phyloP scores from a whole-genome alignment of 371 early-diverging fungal genomes.

The Syncephalis plumigaleata region DNA sequence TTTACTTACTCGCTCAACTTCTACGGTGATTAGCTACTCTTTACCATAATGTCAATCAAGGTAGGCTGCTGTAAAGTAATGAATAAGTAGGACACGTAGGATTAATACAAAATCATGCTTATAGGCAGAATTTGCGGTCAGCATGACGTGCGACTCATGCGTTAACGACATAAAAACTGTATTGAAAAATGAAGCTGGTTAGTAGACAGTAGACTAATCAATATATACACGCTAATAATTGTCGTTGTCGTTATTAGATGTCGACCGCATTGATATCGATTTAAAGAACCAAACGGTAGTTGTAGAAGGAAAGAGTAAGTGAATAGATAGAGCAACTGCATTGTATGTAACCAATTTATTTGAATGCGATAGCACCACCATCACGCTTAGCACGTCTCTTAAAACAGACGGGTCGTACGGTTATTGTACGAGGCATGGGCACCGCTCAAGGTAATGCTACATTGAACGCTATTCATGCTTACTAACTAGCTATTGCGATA shows the following conservation, averaged over 20 bases:
- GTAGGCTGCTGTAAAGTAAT: too few species aligned
- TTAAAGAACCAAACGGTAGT: slow-evolving; percentile 35
- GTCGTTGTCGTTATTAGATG: slow-evolving; percentile 11
- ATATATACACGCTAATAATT: not conserved
- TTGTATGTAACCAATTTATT: not conserved
- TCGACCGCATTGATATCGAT: slow-evolving; percentile 32
- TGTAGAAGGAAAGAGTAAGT: slow-evolving; percentile 39
- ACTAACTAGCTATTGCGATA: not conserved
- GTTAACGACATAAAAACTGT: slow-evolving; percentile 40
- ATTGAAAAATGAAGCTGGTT: slow-evolving; percentile 30
- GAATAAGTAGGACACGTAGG: too few species aligned
- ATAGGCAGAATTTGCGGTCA: slow-evolving; percentile 65
- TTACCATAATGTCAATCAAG: too few species aligned
- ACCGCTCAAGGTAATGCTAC: slow-evolving; percentile 27
- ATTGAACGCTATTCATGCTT: too few species aligned
- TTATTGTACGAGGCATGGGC: slow-evolving; percentile 60
- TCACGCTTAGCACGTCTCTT: slow-evolving; percentile 35
- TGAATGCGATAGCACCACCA: slow-evolving; percentile 29
- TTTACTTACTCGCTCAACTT: too few species aligned
- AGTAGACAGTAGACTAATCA: not conserved
- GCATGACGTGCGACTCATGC: slow-evolving; percentile 65
- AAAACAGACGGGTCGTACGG: slow-evolving; percentile 46
- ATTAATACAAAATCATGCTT: too few species aligned
- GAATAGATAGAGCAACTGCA: not conserved
- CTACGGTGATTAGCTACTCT: too few species aligned